phyloP scores from a whole-genome alignment of 371 early-diverging fungal species.

The Conidiobolus incongruus region DNA sequence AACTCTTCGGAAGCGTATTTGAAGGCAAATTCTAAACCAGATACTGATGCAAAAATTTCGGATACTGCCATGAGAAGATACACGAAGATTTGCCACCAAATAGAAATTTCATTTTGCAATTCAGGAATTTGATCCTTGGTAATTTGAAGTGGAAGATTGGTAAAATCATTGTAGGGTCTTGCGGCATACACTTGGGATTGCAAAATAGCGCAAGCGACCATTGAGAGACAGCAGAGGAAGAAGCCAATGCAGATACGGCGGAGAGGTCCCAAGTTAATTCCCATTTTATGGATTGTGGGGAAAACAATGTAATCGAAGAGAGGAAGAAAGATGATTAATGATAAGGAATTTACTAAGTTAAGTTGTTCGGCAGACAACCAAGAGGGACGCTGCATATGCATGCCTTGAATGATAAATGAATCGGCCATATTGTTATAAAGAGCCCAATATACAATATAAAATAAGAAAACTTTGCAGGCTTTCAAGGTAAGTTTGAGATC shows the following conservation, averaged over 20 bases:
- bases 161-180: constrained; percentile 23
- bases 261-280: constrained; percentile 40
- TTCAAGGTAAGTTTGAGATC: constrained; percentile 33
- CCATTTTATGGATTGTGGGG: constrained; percentile 32
- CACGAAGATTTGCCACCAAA: constrained; percentile 40
- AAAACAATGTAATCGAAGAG: constrained; percentile 39
- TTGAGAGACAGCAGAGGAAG: constrained; percentile 27
- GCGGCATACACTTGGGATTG: constrained; percentile 36
- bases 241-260: constrained; percentile 49
- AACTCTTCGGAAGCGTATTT: too few species aligned
- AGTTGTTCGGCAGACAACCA: constrained; percentile 29
- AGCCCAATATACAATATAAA: constrained; percentile 62
- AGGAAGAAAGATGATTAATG: constrained; percentile 42
- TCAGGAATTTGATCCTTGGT: constrained; percentile 8
- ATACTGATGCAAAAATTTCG: constrained; percentile 39
- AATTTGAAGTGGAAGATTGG: constrained; percentile 9
- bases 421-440: too few species aligned
- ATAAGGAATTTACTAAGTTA: constrained; percentile 20
- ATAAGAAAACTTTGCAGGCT: constrained; percentile 45
- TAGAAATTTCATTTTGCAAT: constrained; percentile 18
- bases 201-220: constrained; percentile 44
- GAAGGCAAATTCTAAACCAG: constrained; percentile 59
- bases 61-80: constrained; percentile 28
- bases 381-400: constrained; percentile 27
- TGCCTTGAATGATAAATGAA: constrained; percentile 46